These are phyloP conservation scores for Eucalyptus guilfoylei DNA, from an alignment of 345 rosid species.

Conservation along the genomic window DNA sequence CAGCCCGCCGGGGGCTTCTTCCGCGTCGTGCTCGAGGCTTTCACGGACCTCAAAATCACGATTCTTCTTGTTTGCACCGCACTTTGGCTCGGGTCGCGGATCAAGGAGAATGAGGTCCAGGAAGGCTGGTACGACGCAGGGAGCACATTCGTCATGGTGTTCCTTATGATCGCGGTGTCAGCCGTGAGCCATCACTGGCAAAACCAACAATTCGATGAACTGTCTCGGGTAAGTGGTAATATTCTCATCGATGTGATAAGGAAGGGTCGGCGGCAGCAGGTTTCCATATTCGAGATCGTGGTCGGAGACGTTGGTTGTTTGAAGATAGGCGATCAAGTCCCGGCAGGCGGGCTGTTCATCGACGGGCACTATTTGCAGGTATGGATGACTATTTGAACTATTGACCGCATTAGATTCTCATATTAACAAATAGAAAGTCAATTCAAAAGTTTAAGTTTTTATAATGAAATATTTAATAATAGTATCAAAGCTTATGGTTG, in stretches of 20 bases:
- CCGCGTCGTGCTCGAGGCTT: conserved; percentile 27
- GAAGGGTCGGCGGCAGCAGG: no score
- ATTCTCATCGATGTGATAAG: no score
- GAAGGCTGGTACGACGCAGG: conserved; percentile 74
- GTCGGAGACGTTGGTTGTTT: no score
- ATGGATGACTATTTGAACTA: no score
- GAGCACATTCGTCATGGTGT: conserved; percentile 43
- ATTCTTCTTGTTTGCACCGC: conserved; percentile 46
- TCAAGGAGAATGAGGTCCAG: conserved; percentile 37
- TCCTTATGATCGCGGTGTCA: conserved; percentile 37
- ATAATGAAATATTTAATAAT: no score
- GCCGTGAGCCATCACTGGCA: conserved; percentile 40
- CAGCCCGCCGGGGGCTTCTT: conserved; percentile 40
- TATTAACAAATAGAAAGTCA: not conserved
- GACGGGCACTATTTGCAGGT: conserved; percentile 32
- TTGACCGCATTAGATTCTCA: not conserved
- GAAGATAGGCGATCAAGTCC: conserved; percentile 26
- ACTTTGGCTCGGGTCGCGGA: conserved; percentile 47
- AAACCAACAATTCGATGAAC: conserved; percentile 39
- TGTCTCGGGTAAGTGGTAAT: no score
- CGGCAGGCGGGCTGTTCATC: conserved; percentile 51
- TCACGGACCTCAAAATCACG: conserved; percentile 36
- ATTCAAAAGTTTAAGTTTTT: no score
- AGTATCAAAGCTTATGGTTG: no score
- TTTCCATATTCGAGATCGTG: no score